phyloP scores from a whole-genome alignment of 495 filamentous ascomycete species.

The Parathielavia hyrcaniae region DNA sequence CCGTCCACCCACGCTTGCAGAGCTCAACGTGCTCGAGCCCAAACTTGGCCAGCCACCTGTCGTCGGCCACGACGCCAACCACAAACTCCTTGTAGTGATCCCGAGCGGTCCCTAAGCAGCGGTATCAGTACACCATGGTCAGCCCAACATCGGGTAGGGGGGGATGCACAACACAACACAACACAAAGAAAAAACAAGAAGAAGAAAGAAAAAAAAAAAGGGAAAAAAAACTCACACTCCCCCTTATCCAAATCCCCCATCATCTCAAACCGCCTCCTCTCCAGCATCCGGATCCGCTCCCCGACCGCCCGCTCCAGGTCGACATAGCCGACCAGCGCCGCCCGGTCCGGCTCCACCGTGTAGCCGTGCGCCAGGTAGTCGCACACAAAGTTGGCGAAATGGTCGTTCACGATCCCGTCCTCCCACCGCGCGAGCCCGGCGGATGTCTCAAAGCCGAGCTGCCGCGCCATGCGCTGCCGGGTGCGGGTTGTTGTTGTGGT shows the following conservation, averaged over 20 bases:
- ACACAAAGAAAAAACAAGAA: too few relatives aligned
- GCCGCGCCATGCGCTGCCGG: slow-evolving; percentile 1
- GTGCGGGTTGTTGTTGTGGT: neutral
- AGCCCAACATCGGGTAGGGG: neutral
- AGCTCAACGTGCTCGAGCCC: neutral
- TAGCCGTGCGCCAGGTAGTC: slow-evolving; percentile 12
- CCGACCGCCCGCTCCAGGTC: slow-evolving; percentile 8
- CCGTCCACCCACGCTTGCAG: slow-evolving; percentile 1
- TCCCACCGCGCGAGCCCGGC: slow-evolving; percentile 9
- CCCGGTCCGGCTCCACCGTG: slow-evolving; percentile 1
- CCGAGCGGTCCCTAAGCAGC: slow-evolving; percentile 10
- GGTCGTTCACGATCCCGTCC: slow-evolving; percentile 10
- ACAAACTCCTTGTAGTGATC: slow-evolving; percentile 19
- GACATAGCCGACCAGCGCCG: slow-evolving; percentile 6
- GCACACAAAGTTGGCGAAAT: slow-evolving; percentile 16
- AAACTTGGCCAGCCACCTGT: slow-evolving; percentile 2
- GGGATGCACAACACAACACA: too few relatives aligned
- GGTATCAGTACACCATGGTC: too few relatives aligned
- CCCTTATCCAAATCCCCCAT: slow-evolving; percentile 10
- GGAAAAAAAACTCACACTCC: slow-evolving; percentile 3
- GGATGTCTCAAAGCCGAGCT: slow-evolving; percentile 4
- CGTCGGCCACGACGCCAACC: slow-evolving; percentile 12
- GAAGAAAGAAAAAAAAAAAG: neutral
- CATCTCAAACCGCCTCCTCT: neutral
- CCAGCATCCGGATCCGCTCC: slow-evolving; percentile 1